phyloP scores from a whole-genome alignment of 2,329 filamentous ascomycete species.

The Tolypocladium ovalisporum region DNA sequence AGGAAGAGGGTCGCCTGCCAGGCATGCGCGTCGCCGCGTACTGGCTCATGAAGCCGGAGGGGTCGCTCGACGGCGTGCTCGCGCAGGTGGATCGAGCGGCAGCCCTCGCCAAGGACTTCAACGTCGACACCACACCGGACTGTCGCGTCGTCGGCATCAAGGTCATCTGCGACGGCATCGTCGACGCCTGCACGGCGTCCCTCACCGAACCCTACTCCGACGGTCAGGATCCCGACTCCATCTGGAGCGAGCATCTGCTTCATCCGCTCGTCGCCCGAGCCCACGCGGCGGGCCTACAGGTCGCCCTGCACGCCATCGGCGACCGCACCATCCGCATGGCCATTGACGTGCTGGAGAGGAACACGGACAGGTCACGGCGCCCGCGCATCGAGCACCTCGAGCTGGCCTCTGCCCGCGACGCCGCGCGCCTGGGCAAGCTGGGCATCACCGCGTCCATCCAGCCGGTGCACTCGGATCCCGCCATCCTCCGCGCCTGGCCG shows the following conservation, averaged over 20 bases:
- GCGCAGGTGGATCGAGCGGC: constrained; percentile 39
- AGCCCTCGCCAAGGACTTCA: constrained; percentile 26
- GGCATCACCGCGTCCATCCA: constrained; percentile 52
- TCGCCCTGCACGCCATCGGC: constrained; percentile 55
- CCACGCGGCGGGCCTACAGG: constrained; percentile 42
- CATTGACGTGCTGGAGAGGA: constrained; percentile 40
- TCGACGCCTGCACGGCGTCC: constrained; percentile 55
- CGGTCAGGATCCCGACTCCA: constrained; percentile 32
- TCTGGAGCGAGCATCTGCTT: constrained; percentile 44
- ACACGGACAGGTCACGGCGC: constrained; percentile 32
- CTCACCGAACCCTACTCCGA: constrained; percentile 47
- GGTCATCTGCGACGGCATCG: constrained; percentile 52
- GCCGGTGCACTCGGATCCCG: constrained; percentile 48
- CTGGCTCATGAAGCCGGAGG: constrained; percentile 43
- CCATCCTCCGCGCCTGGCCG: constrained; percentile 51
- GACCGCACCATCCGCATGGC: constrained; percentile 47
- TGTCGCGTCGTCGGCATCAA: constrained; percentile 50
- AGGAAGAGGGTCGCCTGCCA: constrained; percentile 15
- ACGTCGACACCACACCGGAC: constrained; percentile 22
- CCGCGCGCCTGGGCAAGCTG: constrained; percentile 40
- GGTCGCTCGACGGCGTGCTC: constrained; percentile 26
- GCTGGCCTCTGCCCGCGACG: constrained; percentile 43
- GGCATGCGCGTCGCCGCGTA: constrained; percentile 40
- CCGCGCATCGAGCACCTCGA: constrained; percentile 58
- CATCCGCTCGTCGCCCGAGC: constrained; percentile 43